These are phyloP conservation scores for Aspergillus sclerotiicarbonarius DNA, from an alignment of 495 filamentous ascomycete species.

Conservation along the genomic window DNA sequence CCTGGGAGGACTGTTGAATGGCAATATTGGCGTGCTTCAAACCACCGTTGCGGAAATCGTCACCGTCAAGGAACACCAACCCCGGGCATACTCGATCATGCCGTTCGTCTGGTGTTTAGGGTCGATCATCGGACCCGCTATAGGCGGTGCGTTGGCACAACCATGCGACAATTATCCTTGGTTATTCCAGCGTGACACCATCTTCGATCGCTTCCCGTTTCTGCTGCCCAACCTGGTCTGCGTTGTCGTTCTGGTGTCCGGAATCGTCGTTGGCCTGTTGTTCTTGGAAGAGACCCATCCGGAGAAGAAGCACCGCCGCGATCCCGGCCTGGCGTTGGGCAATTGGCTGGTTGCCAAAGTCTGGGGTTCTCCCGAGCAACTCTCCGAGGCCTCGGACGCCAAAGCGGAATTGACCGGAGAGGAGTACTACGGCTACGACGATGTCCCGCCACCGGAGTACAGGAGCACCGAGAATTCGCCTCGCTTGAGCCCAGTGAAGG, in stretches of 20 bases:
- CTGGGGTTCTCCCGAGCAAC: conserved; percentile 41
- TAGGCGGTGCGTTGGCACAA: conserved; percentile 86
- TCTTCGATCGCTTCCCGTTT: conserved; percentile 86
- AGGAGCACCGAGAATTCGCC: conserved; percentile 66
- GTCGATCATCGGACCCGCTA: conserved; percentile 82
- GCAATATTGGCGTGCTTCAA: conserved; percentile 92
- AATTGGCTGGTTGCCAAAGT: conserved; percentile 61
- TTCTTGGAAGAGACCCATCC: conserved; percentile 96
- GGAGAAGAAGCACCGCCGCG: conserved; percentile 72
- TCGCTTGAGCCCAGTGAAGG: conserved; percentile 44
- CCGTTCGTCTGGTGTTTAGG: conserved; percentile 97
- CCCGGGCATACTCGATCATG: conserved; percentile 94
- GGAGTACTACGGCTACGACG: conserved; percentile 49
- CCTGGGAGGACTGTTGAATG: conserved; percentile 88
- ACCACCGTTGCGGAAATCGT: conserved; percentile 94
- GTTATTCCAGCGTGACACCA: conserved; percentile 65
- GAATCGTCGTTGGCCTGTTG: conserved; percentile 77
- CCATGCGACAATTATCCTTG: conserved; percentile 80
- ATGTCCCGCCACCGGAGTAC: conserved; percentile 63
- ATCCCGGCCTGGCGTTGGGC: conserved; percentile 75
- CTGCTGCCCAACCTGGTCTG: conserved; percentile 93
- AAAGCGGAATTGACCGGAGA: conserved; percentile 37
- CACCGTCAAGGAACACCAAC: conserved; percentile 86
- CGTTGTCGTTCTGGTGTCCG: conserved; percentile 69
- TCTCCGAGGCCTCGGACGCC: conserved; percentile 33